Percentiles rank a stretch among this genome's conserved stretches.
Evolutionary conservation across 2,329 filamentous ascomycete species (phyloP).

Genomic region (Laburnicola sp.): DNA sequence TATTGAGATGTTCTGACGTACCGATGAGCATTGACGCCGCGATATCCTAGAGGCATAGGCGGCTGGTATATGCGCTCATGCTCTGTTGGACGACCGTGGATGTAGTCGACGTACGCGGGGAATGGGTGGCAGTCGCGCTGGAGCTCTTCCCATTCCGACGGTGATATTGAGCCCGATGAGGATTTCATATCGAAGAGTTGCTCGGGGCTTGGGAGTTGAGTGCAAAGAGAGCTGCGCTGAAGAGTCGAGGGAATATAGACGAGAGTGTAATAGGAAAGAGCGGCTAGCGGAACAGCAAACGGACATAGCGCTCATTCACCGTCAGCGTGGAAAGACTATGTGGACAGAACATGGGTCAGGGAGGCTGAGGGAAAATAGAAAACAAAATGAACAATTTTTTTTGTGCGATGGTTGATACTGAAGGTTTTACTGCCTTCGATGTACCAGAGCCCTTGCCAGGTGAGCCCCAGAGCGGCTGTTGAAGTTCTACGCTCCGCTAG

Average conservation of each 20-base stretch:
- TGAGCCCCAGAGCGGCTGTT: too few species aligned
- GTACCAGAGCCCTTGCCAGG: too few species aligned
- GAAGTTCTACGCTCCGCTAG: too few species aligned
- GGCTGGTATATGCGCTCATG: neutral
- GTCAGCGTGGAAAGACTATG: neutral
- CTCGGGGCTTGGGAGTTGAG: neutral
- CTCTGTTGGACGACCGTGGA: conserved; percentile 1
- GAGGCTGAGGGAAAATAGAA: too few species aligned
- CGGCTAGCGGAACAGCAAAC: neutral
- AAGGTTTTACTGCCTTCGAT: too few species aligned
- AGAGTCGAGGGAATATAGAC: neutral
- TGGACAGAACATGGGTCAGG: too few species aligned
- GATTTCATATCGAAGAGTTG: neutral
- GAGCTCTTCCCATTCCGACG: conserved; percentile 5
- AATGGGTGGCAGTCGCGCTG: conserved; percentile 10
- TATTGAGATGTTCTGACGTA: too few species aligned
- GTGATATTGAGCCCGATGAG: neutral
- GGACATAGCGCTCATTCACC: neutral
- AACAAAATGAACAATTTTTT: too few species aligned
- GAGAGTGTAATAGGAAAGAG: neutral
- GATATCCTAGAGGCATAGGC: neutral
- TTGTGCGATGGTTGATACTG: too few species aligned
- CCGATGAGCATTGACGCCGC: too few species aligned
- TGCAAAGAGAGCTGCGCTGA: neutral
- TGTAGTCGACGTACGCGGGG: conserved; percentile 6